phyloP scores from a whole-genome alignment of 305 asterid genomes.

The Solanum hybrid region DNA sequence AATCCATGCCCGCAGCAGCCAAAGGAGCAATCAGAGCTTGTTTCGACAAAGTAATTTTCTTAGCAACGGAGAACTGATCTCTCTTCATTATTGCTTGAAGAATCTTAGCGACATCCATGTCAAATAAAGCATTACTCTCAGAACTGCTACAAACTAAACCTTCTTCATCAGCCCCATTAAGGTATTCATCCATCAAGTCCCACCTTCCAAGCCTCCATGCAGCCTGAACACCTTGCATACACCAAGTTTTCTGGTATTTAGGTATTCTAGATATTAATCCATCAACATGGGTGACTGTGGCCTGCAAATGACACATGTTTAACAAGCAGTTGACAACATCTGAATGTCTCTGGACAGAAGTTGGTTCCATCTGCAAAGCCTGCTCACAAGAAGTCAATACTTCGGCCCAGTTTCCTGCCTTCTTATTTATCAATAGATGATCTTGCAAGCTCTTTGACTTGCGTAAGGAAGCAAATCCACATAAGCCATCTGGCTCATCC shows the following conservation, averaged over 20 bases:
- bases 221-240: constrained; percentile 99
- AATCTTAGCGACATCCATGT: constrained; percentile 92
- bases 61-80: constrained; percentile 65
- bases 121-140: constrained; percentile 90
- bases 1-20: constrained; percentile 99
- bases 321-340: constrained; percentile 93
- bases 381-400: constrained; percentile 94
- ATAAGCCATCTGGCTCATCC: constrained; percentile 94
- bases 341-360: constrained; percentile 79
- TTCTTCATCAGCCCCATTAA: constrained; percentile 77
- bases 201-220: constrained; percentile 99
- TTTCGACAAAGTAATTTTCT: constrained; percentile 76
- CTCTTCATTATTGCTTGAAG: constrained; percentile 84
- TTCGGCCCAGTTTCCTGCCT: constrained; percentile 99
- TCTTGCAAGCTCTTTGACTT: constrained; percentile 79
- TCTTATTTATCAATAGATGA: constrained; percentile 78
- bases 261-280: constrained; percentile 83
- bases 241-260: constrained; percentile 78
- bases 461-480: constrained; percentile 88
- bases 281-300: constrained; percentile 96
- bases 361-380: constrained; percentile 89
- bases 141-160: constrained; percentile 86
- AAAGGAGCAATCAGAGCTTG: constrained; percentile 97
- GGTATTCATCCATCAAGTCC: constrained; percentile 96
- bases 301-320: constrained; percentile 91